Conservation (phyloP, 768 basidiomycete species). For the Phaeolepiota aurea region DNA sequence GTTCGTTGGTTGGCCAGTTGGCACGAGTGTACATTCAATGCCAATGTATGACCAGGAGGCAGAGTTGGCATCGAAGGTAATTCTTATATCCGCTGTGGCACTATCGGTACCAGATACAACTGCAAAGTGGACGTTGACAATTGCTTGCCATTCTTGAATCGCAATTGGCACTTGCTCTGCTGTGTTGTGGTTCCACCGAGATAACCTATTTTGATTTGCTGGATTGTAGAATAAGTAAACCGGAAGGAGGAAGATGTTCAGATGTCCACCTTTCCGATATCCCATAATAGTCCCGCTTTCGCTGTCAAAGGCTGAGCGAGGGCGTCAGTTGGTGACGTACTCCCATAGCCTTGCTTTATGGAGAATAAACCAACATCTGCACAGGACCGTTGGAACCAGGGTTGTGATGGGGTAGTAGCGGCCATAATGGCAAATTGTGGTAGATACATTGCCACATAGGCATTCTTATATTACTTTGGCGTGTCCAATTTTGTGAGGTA, state of each 20-base stretch:
- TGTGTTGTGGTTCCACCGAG: background rate
- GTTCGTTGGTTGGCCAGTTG: conserved; percentile 1
- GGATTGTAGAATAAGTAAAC: background rate
- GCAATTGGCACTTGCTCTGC: background rate
- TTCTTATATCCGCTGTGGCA: background rate
- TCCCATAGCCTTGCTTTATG: background rate
- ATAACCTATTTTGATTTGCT: background rate
- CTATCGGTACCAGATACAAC: background rate
- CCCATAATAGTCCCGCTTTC: background rate
- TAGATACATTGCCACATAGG: too few species aligned
- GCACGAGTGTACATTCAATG: background rate
- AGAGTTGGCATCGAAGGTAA: background rate
- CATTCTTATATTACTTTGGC: too few species aligned
- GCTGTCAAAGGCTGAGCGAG: background rate
- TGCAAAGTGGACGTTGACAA: background rate
- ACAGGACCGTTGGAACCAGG: conserved; percentile 1
- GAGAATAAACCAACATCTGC: background rate
- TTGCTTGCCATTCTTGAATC: background rate
- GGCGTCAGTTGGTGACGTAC: background rate
- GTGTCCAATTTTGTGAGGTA: too few species aligned
- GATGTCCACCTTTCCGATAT: background rate
- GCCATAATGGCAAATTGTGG: too few species aligned
- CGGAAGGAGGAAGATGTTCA: background rate
- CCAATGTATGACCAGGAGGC: conserved; percentile 1
- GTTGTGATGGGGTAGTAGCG: background rate